These are phyloP conservation scores for Borovskyia barvae DNA, from an alignment of 208 protist genomes.

Conservation along the genomic window DNA sequence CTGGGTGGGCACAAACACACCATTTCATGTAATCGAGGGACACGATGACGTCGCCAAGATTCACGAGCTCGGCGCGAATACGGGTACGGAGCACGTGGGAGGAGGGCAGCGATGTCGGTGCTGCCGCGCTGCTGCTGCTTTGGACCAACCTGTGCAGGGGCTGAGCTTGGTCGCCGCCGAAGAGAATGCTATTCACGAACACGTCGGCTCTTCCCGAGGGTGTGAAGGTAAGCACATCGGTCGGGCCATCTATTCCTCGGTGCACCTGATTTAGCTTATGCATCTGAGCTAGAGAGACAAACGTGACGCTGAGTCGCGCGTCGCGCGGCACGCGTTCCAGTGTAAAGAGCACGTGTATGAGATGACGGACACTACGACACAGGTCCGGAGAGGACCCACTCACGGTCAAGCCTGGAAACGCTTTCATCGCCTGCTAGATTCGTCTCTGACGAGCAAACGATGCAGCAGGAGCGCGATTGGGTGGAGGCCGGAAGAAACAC, in stretches of 20 bases:
- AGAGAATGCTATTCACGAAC: slow-evolving; percentile 48
- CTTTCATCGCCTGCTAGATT: background rate
- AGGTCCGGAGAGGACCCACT: slow-evolving; percentile 39
- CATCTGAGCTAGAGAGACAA: slow-evolving; percentile 54
- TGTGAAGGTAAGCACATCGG: slow-evolving; percentile 83
- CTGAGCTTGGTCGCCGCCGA: slow-evolving; percentile 10
- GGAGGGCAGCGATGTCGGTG: background rate
- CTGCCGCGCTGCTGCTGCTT: background rate
- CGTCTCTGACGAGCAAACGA: background rate
- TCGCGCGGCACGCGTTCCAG: slow-evolving; percentile 42
- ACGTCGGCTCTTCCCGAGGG: slow-evolving; percentile 5
- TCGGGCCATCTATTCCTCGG: slow-evolving; percentile 44
- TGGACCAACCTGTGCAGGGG: background rate
- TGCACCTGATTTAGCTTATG: slow-evolving; percentile 39
- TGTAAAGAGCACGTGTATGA: slow-evolving; percentile 37
- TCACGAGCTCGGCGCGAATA: slow-evolving; percentile 27
- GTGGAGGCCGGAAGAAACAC: background rate
- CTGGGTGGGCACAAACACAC: slow-evolving; percentile 25
- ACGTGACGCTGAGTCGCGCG: slow-evolving; percentile 43
- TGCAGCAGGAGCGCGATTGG: background rate
- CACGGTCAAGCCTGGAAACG: slow-evolving; percentile 36
- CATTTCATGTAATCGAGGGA: slow-evolving; percentile 71
- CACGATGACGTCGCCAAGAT: slow-evolving; percentile 73
- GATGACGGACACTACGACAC: slow-evolving; percentile 14
- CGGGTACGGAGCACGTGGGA: background rate